These are phyloP conservation scores for Mucuna pruriens DNA, from an alignment of 306 rosid species.

Conservation along the genomic window DNA sequence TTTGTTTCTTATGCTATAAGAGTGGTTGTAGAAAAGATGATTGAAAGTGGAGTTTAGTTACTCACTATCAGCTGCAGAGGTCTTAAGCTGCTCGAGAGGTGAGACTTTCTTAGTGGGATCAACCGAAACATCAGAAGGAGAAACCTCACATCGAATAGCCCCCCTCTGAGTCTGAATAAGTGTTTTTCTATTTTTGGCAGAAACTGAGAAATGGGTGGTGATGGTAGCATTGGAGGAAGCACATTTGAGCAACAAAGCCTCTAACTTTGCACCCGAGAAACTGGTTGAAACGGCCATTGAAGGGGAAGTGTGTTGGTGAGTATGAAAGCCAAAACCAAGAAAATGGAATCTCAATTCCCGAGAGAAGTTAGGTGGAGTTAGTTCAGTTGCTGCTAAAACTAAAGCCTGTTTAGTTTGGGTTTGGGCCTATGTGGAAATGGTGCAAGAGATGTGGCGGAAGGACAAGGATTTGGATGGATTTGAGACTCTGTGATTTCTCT, in stretches of 20 bases:
- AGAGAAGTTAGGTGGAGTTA: constrained; percentile 4
- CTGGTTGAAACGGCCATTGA: constrained; percentile 67
- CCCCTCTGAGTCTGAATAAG: constrained; percentile 48
- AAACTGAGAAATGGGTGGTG: constrained; percentile 43
- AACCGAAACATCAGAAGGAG: constrained; percentile 50
- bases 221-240: constrained; percentile 38
- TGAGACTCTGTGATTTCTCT: constrained; percentile 57
- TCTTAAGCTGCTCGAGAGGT: constrained; percentile 88
- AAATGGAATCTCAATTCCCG: not conserved
- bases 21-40: too few species aligned
- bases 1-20: too few species aligned
- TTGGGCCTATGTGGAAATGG: constrained; percentile 32
- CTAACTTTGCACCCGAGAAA: constrained; percentile 59
- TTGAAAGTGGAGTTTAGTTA: too few species aligned
- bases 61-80: constrained; percentile 84
- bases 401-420: too few species aligned
- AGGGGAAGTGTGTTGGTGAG: not conserved
- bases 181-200: constrained; percentile 44
- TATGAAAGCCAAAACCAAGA: not conserved
- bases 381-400: not conserved
- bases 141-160: constrained; percentile 61
- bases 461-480: constrained; percentile 34
- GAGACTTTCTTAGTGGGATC: constrained; percentile 57
- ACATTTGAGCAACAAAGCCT: constrained; percentile 54
- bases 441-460: constrained; percentile 39